phyloP scores from a whole-genome alignment of 768 basidiomycete genomes.

The Suillus fuscotomentosus region DNA sequence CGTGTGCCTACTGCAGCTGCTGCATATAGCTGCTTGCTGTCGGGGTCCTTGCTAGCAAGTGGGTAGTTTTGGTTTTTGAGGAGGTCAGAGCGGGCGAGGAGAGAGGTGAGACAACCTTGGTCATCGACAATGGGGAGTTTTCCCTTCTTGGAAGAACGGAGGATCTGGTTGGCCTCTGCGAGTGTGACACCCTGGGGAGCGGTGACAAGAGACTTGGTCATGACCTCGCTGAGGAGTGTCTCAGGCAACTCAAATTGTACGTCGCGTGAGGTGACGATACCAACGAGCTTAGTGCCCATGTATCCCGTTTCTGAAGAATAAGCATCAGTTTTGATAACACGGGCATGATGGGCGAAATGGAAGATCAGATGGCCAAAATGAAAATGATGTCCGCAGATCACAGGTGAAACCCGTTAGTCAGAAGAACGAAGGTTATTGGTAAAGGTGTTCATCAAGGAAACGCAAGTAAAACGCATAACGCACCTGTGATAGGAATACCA shows the following conservation, averaged over 20 bases:
- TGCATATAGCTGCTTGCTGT: constrained; percentile 93
- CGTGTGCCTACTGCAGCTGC: constrained; percentile 96
- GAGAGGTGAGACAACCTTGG: constrained; percentile 66
- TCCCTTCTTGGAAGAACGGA: constrained; percentile 96
- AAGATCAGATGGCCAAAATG: constrained; percentile 22
- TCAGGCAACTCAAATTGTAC: constrained; percentile 82
- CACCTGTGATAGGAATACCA: constrained; percentile 96
- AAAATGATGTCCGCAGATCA: constrained; percentile 64
- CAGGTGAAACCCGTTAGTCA: constrained; percentile 69
- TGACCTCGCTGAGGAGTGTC: constrained; percentile 73
- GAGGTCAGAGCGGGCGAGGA: constrained; percentile 94
- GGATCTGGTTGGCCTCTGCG: constrained; percentile 86
- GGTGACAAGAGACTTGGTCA: constrained; percentile 88
- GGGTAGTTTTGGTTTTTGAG: constrained; percentile 98
- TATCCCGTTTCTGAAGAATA: constrained; percentile 69
- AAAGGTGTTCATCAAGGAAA: constrained; percentile 43
- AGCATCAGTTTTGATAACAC: constrained; percentile 16
- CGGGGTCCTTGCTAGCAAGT: constrained; percentile 86
- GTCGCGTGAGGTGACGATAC: constrained; percentile 95
- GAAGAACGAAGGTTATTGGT: constrained; percentile 87
- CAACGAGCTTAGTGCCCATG: constrained; percentile 89
- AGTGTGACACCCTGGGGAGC: constrained; percentile 89
- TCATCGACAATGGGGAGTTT: constrained; percentile 86
- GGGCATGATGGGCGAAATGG: constrained; percentile 4
- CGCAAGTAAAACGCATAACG: constrained; percentile 32